Evolutionary conservation across 768 basidiomycete genomes (phyloP).

Genomic region (Chiua virens): DNA sequence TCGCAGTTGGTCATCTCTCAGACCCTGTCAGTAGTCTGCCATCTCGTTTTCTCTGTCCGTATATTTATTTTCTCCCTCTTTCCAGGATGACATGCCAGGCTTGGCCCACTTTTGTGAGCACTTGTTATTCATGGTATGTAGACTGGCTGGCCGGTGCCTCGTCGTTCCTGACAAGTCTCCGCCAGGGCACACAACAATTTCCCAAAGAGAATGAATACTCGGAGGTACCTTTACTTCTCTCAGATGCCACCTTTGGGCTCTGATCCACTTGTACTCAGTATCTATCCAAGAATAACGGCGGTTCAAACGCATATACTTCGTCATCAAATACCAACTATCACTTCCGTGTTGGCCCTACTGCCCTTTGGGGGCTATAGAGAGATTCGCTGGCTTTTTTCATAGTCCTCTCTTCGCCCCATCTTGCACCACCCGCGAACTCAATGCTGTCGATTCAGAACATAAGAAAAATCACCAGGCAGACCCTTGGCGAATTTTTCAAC

Average conservation of each 20-base stretch:
- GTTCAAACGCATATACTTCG: slow-evolving; percentile 91
- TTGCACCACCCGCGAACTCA: slow-evolving; percentile 86
- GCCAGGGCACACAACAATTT: slow-evolving; percentile 77
- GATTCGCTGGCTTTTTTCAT: slow-evolving; percentile 87
- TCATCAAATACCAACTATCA: slow-evolving; percentile 91
- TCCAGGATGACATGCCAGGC: slow-evolving; percentile 84
- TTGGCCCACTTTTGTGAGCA: slow-evolving; percentile 97
- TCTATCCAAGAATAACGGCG: slow-evolving; percentile 79
- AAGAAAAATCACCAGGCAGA: slow-evolving; percentile 94
- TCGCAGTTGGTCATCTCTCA: slow-evolving; percentile 88
- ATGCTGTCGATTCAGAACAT: slow-evolving; percentile 96
- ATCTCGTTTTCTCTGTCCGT: neutral
- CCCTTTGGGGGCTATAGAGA: slow-evolving; percentile 70
- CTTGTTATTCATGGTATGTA: slow-evolving; percentile 86
- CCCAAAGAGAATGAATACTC: slow-evolving; percentile 95
- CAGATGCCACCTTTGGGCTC: neutral
- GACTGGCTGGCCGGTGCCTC: neutral
- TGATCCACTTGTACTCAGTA: slow-evolving; percentile 43
- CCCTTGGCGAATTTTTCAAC: slow-evolving; percentile 91
- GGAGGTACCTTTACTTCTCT: slow-evolving; percentile 47
- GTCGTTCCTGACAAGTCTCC: neutral
- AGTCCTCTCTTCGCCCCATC: slow-evolving; percentile 87
- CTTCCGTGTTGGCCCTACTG: slow-evolving; percentile 66
- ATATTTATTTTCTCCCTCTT: neutral
- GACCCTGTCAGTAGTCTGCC: slow-evolving; percentile 72